Evolutionary conservation across 139 green algal genomes (phyloP).

Genomic region (Coelastrella sp.): DNA sequence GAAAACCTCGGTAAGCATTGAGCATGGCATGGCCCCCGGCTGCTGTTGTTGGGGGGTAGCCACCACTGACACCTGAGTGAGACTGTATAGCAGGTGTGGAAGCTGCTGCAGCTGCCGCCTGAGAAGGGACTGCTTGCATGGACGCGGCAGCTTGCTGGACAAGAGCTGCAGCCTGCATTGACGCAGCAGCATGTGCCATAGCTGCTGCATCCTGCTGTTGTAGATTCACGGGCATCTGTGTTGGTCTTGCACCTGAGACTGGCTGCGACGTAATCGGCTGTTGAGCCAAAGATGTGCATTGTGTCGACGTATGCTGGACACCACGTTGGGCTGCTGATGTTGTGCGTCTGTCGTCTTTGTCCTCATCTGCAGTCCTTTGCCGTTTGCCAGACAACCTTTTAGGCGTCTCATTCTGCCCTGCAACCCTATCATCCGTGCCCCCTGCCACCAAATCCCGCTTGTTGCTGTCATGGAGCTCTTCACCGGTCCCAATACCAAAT

Average conservation of each 20-base stretch:
- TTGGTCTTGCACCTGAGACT: neutral
- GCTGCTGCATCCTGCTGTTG: neutral
- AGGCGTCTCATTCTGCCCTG: too few relatives aligned
- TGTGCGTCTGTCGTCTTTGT: neutral
- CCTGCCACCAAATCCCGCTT: neutral
- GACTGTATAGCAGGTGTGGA: neutral
- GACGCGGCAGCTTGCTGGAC: neutral
- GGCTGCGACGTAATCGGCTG: neutral
- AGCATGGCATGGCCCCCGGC: neutral
- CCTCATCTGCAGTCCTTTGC: neutral
- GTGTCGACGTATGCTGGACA: neutral
- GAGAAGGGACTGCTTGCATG: neutral
- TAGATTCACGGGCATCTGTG: neutral
- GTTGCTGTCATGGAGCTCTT: neutral
- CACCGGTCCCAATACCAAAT: constrained; percentile 9
- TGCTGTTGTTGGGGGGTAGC: constrained; percentile 11
- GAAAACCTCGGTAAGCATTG: neutral
- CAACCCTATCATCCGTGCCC: too few relatives aligned
- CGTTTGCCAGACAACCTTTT: too few relatives aligned
- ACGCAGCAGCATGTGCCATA: constrained; percentile 1
- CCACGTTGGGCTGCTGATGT: constrained; percentile 12
- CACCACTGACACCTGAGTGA: constrained; percentile 4
- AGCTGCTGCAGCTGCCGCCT: constrained; percentile 28
- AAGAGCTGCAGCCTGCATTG: constrained; percentile 26
- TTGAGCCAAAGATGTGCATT: neutral